phyloP scores from a whole-genome alignment of 179 eudicot genomes.

The Dionaea muscipula region DNA sequence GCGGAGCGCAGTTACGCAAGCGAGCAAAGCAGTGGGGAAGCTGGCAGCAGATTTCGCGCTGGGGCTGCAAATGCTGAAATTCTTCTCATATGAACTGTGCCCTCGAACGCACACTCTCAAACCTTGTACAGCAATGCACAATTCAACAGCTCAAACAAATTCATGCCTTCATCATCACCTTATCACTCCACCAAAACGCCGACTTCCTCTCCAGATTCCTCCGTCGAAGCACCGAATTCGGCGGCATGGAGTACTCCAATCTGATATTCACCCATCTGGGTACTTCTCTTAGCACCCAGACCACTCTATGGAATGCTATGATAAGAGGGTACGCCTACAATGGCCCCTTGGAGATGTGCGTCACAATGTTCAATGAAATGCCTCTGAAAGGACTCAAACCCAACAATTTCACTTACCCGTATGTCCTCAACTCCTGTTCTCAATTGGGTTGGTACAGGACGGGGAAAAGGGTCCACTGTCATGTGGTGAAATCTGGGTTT shows the following conservation, averaged over 20 bases:
- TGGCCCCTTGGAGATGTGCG: slow-evolving; percentile 21
- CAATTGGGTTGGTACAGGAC: slow-evolving; percentile 12
- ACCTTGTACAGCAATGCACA: slow-evolving; percentile 19
- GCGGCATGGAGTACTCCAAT: slow-evolving; percentile 21
- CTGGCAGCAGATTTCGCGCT: no score
- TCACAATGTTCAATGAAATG: slow-evolving; percentile 21
- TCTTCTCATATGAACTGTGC: not conserved
- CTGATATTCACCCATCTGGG: slow-evolving; percentile 19
- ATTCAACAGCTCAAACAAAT: slow-evolving; percentile 25
- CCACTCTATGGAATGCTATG: slow-evolving; percentile 31
- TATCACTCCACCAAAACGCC: slow-evolving; percentile 12
- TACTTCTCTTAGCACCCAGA: slow-evolving; percentile 1
- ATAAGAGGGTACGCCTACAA: slow-evolving; percentile 30
- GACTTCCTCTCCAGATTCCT: slow-evolving; percentile 19
- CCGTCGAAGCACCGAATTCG: slow-evolving; percentile 31
- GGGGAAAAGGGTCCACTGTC: slow-evolving; percentile 20
- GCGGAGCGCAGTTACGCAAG: no score
- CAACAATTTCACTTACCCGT: slow-evolving; percentile 31
- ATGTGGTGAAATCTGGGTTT: slow-evolving; percentile 21
- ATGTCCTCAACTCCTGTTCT: slow-evolving; percentile 21
- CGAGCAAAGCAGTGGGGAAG: no score
- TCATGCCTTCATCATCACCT: slow-evolving; percentile 20
- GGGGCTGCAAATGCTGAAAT: not conserved
- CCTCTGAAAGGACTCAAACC: slow-evolving; percentile 21
- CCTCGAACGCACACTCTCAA: not conserved